Base-by-base conservation (phyloP, 2,329 filamentous ascomycete species). In the Cladosporium sp. region DNA sequence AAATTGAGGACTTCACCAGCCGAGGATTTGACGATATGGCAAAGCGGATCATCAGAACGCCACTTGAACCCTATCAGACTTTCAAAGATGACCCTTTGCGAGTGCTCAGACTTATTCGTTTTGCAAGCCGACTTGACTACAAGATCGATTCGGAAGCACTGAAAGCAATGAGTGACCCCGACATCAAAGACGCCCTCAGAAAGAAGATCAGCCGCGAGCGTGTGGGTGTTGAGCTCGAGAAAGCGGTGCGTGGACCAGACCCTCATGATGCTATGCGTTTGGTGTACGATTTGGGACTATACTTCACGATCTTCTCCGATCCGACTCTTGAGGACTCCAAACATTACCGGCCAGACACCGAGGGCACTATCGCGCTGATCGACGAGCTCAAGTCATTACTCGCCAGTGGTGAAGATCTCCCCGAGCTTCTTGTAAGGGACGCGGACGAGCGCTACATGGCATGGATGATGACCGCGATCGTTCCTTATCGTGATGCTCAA, bases 11-110 rank as follows among this genome's bases (percentile, higher is more conserved):
- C 70, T 88, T 95, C 60, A 95, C 91, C 0, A 82, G 82, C 7
- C 75, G 72, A 37, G 93, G 94, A 0, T 76, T 95, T 35, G 70
- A 81, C 7, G 93, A 97, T 68, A 84, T 97, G 83, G 72, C 80
- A 34, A 76, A 78, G 1, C 83, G 83, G 60, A 77, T 92, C 50
- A 91, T 99, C 62, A 83, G 88, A 55, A 97, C 94, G 3, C 93
- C 93, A 0, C 75, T 97, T 40, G 88, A 91, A 53, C 92, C 93
- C 22, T 86, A 90, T 53, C 89, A 96, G 70, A 99, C 93, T 0
- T 97, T 99, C 75, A 91, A 87, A 71, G 93, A 97, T 69, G 93
- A 97, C 68, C 94, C 94, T 12, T 77, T 99, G 22, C 83, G 94
- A 17, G 89, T 97, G 3, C 76, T 97, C 60, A 84, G 93, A 48